Evolutionary conservation across 2,329 filamentous ascomycete species (phyloP).

Genomic region (Fusarium robinianum): DNA sequence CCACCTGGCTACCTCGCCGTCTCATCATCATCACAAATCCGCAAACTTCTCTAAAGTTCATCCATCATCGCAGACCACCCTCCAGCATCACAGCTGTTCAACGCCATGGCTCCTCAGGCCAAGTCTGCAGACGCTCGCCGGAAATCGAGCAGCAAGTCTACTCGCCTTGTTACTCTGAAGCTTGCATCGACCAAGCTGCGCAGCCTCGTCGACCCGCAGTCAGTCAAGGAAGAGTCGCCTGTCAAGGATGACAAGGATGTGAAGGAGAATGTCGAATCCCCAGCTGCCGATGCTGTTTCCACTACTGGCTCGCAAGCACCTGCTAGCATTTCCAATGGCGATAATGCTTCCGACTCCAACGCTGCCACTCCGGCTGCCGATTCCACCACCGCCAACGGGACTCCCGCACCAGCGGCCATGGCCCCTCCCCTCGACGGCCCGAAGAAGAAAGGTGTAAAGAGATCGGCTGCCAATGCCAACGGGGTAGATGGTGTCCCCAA

Average conservation of each 20-base stretch:
- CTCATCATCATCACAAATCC: slow-evolving; percentile 2
- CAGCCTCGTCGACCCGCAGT: slow-evolving; percentile 52
- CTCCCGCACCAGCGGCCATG: slow-evolving; percentile 61
- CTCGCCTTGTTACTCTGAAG: slow-evolving; percentile 56
- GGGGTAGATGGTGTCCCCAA: slow-evolving; percentile 68
- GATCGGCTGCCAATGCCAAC: slow-evolving; percentile 68
- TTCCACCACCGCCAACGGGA: slow-evolving; percentile 54
- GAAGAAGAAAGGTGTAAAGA: slow-evolving; percentile 78
- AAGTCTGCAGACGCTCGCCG: slow-evolving; percentile 44
- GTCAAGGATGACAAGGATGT: slow-evolving; percentile 40
- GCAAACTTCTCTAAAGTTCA: slow-evolving; percentile 11
- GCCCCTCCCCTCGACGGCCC: slow-evolving; percentile 62
- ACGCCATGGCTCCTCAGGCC: slow-evolving; percentile 42
- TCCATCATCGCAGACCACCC: slow-evolving; percentile 1
- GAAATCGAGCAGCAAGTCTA: slow-evolving; percentile 45
- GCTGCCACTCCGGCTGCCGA: slow-evolving; percentile 61
- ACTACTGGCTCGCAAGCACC: slow-evolving; percentile 38
- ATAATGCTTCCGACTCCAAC: slow-evolving; percentile 63
- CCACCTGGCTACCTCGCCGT: slow-evolving; percentile 17
- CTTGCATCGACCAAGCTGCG: slow-evolving; percentile 56
- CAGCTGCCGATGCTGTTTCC: slow-evolving; percentile 47
- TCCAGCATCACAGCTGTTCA: slow-evolving; percentile 14
- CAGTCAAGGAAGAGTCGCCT: slow-evolving; percentile 50
- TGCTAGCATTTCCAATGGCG: slow-evolving; percentile 52
- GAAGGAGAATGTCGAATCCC: slow-evolving; percentile 50